phyloP scores from a whole-genome alignment of 176 grass and related monocot species.

The Hyparrhenia diplandra region DNA sequence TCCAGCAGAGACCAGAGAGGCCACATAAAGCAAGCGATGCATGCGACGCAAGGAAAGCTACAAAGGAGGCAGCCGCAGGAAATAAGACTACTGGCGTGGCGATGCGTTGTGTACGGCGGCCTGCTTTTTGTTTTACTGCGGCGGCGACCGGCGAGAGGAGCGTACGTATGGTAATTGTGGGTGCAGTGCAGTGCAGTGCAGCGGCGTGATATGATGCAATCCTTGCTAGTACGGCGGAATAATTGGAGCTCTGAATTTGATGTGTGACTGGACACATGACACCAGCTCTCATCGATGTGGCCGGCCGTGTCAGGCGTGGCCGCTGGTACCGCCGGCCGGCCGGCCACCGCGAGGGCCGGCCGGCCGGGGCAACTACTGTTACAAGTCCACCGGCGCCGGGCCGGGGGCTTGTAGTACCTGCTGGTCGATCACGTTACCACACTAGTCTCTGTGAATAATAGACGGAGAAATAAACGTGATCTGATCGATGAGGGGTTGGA shows the following conservation, averaged over 20 bases:
- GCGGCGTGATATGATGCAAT: not conserved
- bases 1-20: too few species aligned
- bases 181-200: not conserved
- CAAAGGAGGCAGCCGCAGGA: not conserved
- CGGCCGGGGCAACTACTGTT: not conserved
- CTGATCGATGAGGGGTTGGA: too few species aligned
- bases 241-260: conserved; percentile 38
- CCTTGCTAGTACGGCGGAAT: conserved; percentile 25
- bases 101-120: not conserved
- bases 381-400: too few species aligned
- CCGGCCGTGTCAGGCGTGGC: not conserved
- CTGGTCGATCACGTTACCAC: too few species aligned
- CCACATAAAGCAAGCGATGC: not conserved
- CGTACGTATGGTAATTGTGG: not conserved
- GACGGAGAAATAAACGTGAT: too few species aligned
- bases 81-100: not conserved
- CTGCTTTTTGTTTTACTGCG: too few species aligned
- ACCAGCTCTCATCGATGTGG: conserved; percentile 21
- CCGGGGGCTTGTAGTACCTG: too few species aligned
- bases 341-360: not conserved
- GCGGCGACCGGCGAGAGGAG: not conserved
- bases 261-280: conserved; percentile 20
- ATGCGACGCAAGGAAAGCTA: not conserved
- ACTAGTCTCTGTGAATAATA: too few species aligned
- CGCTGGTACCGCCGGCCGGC: not conserved